Base-by-base conservation (phyloP, 768 basidiomycete species). In the Trametes coccinea region DNA sequence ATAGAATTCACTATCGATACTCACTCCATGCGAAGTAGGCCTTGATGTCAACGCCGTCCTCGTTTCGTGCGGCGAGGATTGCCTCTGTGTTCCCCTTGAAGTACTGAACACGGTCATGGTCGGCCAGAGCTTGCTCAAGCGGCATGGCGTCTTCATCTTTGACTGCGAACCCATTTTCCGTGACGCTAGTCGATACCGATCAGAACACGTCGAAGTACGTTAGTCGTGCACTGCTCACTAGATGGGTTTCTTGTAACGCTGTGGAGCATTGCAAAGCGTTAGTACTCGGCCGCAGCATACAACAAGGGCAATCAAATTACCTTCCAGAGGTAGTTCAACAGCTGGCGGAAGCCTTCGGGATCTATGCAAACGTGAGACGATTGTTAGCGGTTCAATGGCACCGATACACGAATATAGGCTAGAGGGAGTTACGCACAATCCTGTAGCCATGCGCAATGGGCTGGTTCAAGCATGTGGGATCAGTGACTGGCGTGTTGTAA, bases 151-250 rank as follows among this genome's bases (percentile, higher is more conserved):
- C 80, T 71, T 89, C 88, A 60, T 82, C 79, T 70, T 87, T 88
- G 53, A 89, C 84, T 10, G 86, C 81, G 68, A 88, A 89, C 0
- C 87, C 86, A 67, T 89, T 90, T 74, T 90, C 87, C 2, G 87
- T 89, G n/a, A 89, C 84, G 66, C 85, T 86, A 53, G 9, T 31
- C 37, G 34, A 37, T 11, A 37, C 34, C 13, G 30, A 40, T 53
- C 22, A 17, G 46, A 34, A 27, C 4, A 14, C 31, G 16, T 7
- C 39, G 11, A 37, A 45, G 11, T 9, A 30, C 14, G 22, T 16
- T 16, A 33, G 31, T 27, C 22, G n/a, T 44, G 31, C 17, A 37
- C 6, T 37, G 34, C 80, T 50, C 61, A 82, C 84, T 82, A 85
- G 61, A 89, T 84, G 0, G 86, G 83, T 66, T 76, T 75, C 30